Evolutionary conservation across 768 basidiomycete species (phyloP).

Genomic region (Dioszegia crocea): DNA sequence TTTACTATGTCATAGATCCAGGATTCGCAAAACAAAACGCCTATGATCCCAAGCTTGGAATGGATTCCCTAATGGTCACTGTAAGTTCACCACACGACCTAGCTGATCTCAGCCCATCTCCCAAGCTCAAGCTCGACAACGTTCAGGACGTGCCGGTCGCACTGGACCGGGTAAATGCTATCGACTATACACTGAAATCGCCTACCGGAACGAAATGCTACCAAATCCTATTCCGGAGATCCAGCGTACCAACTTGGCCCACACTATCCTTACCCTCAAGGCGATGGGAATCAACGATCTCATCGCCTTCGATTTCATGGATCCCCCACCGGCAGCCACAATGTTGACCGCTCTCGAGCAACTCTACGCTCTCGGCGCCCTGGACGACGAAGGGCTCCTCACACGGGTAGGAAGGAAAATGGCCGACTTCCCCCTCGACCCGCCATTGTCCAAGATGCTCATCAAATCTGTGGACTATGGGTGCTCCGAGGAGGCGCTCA

Average conservation of each 20-base stretch:
- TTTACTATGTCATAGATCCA: constrained; percentile 98
- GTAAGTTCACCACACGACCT: constrained; percentile 33
- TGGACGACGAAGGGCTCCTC: constrained; percentile 93
- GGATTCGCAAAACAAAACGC: constrained; percentile 99
- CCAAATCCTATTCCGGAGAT: constrained; percentile 97
- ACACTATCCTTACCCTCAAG: constrained; percentile 90
- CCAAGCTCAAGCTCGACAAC: constrained; percentile 93
- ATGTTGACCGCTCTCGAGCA: constrained; percentile 95
- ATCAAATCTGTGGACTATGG: constrained; percentile 96
- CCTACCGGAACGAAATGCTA: constrained; percentile 97
- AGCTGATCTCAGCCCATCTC: constrained; percentile 66
- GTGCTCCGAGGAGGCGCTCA: constrained; percentile 96
- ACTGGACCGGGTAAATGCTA: constrained; percentile 99
- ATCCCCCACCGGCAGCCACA: constrained; percentile 92
- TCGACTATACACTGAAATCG: constrained; percentile 94
- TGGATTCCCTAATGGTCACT: constrained; percentile 98
- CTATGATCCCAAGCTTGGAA: constrained; percentile 91
- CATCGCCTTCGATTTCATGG: constrained; percentile 98
- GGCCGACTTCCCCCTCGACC: constrained; percentile 99
- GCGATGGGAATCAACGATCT: constrained; percentile 99
- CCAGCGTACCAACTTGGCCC: constrained; percentile 78
- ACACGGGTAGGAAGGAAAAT: constrained; percentile 95
- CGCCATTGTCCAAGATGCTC: constrained; percentile 91
- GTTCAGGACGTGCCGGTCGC: constrained; percentile 91
- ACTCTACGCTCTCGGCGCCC: constrained; percentile 87